These are phyloP conservation scores for Magnolia officinalis DNA, from an alignment of 164 flowering plant genomes.

Conservation along the genomic window DNA sequence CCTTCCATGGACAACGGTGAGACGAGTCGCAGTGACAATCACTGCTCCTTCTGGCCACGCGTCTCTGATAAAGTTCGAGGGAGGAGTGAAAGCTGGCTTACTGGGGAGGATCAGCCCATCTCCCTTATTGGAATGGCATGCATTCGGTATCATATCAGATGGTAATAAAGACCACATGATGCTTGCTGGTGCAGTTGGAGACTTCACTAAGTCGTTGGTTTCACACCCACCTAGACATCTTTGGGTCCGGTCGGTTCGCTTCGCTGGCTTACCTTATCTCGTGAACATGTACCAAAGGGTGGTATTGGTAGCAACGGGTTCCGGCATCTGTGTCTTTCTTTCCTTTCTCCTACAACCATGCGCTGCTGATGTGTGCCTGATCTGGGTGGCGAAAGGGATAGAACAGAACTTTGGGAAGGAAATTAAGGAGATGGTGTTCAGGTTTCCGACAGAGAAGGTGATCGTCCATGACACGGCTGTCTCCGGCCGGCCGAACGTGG, in stretches of 20 bases:
- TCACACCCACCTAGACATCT: conserved; percentile 57
- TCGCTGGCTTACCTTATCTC: conserved; percentile 65
- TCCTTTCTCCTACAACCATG: conserved; percentile 57
- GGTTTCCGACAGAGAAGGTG: conserved; percentile 47
- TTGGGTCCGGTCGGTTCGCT: conserved; percentile 62
- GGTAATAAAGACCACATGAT: conserved; percentile 57
- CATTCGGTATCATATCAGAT: conserved; percentile 72
- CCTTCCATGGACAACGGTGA: conserved; percentile 60
- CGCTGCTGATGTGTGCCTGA: conserved; percentile 45
- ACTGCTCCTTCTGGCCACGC: conserved; percentile 60
- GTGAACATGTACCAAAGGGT: conserved; percentile 58
- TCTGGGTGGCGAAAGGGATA: conserved; percentile 60
- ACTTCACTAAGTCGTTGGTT: conserved; percentile 64
- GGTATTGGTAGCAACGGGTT: conserved; percentile 64
- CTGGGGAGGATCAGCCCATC: conserved; percentile 64
- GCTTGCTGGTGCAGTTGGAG: conserved; percentile 79
- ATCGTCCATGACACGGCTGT: conserved; percentile 62
- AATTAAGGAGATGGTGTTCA: conserved; percentile 44
- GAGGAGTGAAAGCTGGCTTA: conserved; percentile 56
- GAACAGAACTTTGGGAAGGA: conserved; percentile 57
- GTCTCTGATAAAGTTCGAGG: conserved; percentile 50
- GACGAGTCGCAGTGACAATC: conserved; percentile 42
- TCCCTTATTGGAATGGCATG: conserved; percentile 72
- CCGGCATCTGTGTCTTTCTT: conserved; percentile 61
- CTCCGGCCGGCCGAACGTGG: conserved; percentile 52